Evolutionary conservation across 2,329 filamentous ascomycete genomes (phyloP), one percentile per base, ranked within the genome.

Genomic region (Stylonectria norvegica): DNA sequence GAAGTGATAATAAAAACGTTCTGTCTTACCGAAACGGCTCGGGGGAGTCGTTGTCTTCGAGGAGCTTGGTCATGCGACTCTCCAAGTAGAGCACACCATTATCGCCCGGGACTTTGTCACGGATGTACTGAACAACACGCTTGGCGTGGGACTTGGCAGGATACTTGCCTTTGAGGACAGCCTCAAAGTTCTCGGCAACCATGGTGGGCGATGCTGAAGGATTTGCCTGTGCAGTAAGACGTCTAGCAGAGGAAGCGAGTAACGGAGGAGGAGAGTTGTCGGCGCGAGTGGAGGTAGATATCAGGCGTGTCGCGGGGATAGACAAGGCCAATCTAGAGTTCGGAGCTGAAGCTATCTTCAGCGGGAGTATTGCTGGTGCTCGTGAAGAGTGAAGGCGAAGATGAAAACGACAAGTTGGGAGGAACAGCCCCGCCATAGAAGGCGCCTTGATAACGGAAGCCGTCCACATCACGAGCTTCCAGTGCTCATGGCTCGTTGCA

Each of bases 21-120:
- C 11, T 34, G 37, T 33, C 52, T 38, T 73, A 89, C 81, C 88
- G 78, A 64, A 95, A 96, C 17, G 81, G 88, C 57, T 82, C 78
- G 6, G 83, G 76, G 59, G 86, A 81, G 65, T 97, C 93, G 59
- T 88, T 91, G 64, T 98, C 91, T 67, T 97, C 91, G 33, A 87
- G 78, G 64, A 95, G 73, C 60, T 79, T 82, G 48, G 83, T 88
- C 64, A 84, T 81, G 59, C 90, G 86, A 38, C 83, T 86, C 70
- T 97, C 91, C 32, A 97, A 75, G 62, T 96, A 98, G 42, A 98
- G 75, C 14, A 91, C 74, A 34, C 89, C 90, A 20, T 57, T 60
- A 41, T 73, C 73, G 48, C 79, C 73, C 20, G 85, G 79, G 28
- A 81, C 69, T 60, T 86, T 81, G 45, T 78, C 70, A 39, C 77